Base-by-base conservation (phyloP, 768 basidiomycete genomes). In the Boletus bicolor region DNA sequence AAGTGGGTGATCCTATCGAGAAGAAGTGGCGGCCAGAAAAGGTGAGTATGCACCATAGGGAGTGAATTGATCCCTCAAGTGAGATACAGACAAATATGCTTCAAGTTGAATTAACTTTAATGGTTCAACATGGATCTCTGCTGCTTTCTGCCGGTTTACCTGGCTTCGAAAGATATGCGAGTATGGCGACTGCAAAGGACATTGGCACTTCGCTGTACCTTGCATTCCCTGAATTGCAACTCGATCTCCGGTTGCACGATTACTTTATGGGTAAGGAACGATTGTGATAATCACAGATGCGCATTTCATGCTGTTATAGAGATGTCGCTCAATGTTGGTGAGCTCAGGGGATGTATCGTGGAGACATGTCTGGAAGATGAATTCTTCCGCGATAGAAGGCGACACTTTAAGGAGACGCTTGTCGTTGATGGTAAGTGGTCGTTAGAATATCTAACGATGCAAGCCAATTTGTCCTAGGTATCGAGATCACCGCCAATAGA, bases 401-500 rank as follows among this genome's bases (percentile, higher is more conserved):
- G 47, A n/a, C 57, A 10, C n/a, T 51, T 59, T 19, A 66, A 65
- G 41, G 75, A 75, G 47, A 66, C 58, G 2, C 62, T 86, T 21
- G 67, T 87, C 19, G 71, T 88, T 17, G 81, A 83, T 59, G 78
- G 84, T 78, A 54, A 34, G 69, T 61, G 39, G 19, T 41, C 34
- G 34, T 45, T 24, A 4, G 9, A 37, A 42, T 37, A 38, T 21
- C 9, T 19, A 28, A 46, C 42, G 45, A 48, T 36, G 42, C 30
- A 34, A 51, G 28, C 49, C 14, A 38, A 63, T 46, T 7, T 45
- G 41, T 54, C 11, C 24, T 26, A 89, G 91, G 89, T 11, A 69
- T 95, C 60, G 82, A 91, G 57, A 82, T 98, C 46, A 82, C 84
- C 14, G 87, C 91, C 2, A 82, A 97, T 66, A 84, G 95, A 26